Conservation (phyloP, 768 basidiomycete genomes). For the Suillus hirtellus region DNA sequence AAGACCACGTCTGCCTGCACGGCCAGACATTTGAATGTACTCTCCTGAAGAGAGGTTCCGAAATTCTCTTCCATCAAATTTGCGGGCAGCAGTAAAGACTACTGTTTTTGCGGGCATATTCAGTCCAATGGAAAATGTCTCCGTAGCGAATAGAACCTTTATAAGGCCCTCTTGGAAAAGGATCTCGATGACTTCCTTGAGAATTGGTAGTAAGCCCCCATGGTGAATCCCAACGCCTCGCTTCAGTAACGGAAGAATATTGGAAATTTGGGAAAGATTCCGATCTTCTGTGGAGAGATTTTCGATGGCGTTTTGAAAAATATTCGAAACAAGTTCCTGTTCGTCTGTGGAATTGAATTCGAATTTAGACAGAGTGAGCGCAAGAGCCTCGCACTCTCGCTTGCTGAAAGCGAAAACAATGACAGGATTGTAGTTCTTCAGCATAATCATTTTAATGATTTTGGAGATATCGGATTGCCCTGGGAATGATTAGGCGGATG, state of each 20-base stretch:
- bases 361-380: conserved; percentile 89
- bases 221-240: conserved; percentile 99
- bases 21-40: conserved; percentile 99
- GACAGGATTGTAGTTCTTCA: conserved; percentile 96
- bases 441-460: conserved; percentile 98
- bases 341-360: conserved; percentile 95
- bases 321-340: conserved; percentile 79
- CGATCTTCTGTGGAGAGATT: conserved; percentile 86
- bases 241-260: conserved; percentile 88
- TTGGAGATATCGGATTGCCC: conserved; percentile 94
- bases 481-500: conserved; percentile 29
- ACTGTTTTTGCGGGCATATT: conserved; percentile 99
- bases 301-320: conserved; percentile 94
- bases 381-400: conserved; percentile 93
- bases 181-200: conserved; percentile 99
- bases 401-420: conserved; percentile 99
- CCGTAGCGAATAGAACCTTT: conserved; percentile 97
- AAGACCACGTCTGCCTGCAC: conserved; percentile 93
- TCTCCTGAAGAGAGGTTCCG: conserved; percentile 91
- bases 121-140: conserved; percentile 96
- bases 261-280: conserved; percentile 88
- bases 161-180: conserved; percentile 97
- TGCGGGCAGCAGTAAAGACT: conserved; percentile 92
- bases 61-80: conserved; percentile 96
- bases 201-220: conserved; percentile 92